Base-by-base conservation (phyloP, 345 rosid genomes). In the Orychophragmus violaceus region DNA sequence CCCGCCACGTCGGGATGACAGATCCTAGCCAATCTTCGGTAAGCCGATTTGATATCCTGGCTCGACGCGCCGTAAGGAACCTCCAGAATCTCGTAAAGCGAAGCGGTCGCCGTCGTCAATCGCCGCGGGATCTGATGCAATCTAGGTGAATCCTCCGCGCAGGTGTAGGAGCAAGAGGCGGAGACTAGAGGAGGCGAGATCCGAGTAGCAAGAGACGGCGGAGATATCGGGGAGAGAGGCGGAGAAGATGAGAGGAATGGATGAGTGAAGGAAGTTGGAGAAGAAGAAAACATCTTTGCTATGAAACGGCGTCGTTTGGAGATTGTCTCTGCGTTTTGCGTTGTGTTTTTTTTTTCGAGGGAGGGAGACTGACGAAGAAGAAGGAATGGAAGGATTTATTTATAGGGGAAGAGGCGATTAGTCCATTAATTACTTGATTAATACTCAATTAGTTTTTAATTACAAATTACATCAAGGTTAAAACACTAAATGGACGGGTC, bases 11-110 rank as follows among this genome's bases (percentile, higher is more conserved):
- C 98, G 2, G 98, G 98, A 70, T 91, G 98, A 17, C 70, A 82
- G 17, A 79, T 71, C 81, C 88, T 78, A 0, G 87, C 96, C 49
- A 89, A 29, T 6, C 82, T 53, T 29, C 98, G 84, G 72, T 91
- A 91, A 19, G 98, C 95, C 1, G 85, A 48, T 66, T 89, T 91
- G 71, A 91, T 83, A 63, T 91, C 95, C 51, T 84, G 83, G 51
- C 66, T 55, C n/a, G 82, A 71, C 16, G 98, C 91, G 6, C 74
- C 84, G 16, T 39, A 28, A 6, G 84, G 80, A 23, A 91, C 72
- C 12, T 87, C 90, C 2, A 91, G 86, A 36, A 84, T 54, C 79
- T 84, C 80, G 82, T 91, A 91, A 6, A 89, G 80, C 1, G 95
- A 85, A 12, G 77, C 29, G 30, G 74, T 63, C 2, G 79, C 16